Percentiles rank a stretch among this genome's conserved stretches.
Conservation (phyloP, 2,329 filamentous ascomycete species). For the Aspergillus novofumigatus region DNA sequence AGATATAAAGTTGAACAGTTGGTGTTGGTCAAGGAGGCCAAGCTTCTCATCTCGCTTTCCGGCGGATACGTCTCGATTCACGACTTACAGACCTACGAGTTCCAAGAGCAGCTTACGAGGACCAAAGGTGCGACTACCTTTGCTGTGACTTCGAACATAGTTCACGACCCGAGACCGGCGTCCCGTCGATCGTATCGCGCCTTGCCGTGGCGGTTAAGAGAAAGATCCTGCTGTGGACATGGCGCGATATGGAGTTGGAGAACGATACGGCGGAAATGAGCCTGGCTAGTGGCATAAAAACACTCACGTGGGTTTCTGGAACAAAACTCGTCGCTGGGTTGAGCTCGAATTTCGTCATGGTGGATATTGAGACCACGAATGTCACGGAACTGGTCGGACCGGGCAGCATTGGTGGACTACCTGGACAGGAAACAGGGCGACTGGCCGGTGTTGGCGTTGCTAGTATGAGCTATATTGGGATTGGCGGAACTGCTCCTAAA, state of each 20-base stretch:
- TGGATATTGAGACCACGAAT: constrained; percentile 72
- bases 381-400: constrained; percentile 76
- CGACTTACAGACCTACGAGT: constrained; percentile 78
- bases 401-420: constrained; percentile 63
- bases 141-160: constrained; percentile 91
- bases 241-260: constrained; percentile 88
- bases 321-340: constrained; percentile 85
- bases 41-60: constrained; percentile 82
- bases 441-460: constrained; percentile 80
- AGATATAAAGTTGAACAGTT: constrained; percentile 86
- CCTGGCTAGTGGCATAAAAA: constrained; percentile 78
- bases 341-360: constrained; percentile 84
- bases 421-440: constrained; percentile 62
- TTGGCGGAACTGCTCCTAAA: constrained; percentile 86
- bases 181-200: constrained; percentile 87
- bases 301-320: constrained; percentile 84
- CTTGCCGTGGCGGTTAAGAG: constrained; percentile 91
- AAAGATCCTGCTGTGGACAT: constrained; percentile 84
- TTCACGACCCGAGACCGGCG: constrained; percentile 80
- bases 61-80: constrained; percentile 87
- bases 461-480: constrained; percentile 95
- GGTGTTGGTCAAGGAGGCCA: constrained; percentile 91
- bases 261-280: constrained; percentile 70
- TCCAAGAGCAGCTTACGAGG: constrained; percentile 73
- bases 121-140: constrained; percentile 89